A percentile compares a stretch with the other conserved stretches of the same genome.
Evolutionary conservation across 768 basidiomycete species (phyloP).

Genomic region (Kwoniella mangroviensis): DNA sequence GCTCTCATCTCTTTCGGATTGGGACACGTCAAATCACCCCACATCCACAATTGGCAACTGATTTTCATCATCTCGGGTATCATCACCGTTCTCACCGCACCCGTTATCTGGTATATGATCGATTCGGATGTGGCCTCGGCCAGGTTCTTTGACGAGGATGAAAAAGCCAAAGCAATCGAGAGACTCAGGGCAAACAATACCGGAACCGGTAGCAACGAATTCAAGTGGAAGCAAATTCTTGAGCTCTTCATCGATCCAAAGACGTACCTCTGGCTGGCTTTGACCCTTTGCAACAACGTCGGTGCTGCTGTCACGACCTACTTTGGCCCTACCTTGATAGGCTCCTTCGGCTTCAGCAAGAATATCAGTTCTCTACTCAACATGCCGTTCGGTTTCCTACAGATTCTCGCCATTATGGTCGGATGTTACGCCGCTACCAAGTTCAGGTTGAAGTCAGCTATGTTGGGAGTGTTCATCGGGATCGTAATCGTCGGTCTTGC

Average conservation of each 20-base stretch:
- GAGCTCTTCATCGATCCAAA: slow-evolving; percentile 52
- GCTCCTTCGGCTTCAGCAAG: slow-evolving; percentile 40
- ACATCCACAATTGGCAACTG: slow-evolving; percentile 47
- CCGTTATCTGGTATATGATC: slow-evolving; percentile 47
- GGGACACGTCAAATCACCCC: slow-evolving; percentile 43
- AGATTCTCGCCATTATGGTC: slow-evolving; percentile 45
- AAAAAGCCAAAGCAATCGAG: slow-evolving; percentile 51
- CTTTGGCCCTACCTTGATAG: slow-evolving; percentile 44
- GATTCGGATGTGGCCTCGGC: slow-evolving; percentile 46
- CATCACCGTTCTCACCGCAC: slow-evolving; percentile 49
- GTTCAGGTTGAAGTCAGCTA: slow-evolving; percentile 43
- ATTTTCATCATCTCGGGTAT: slow-evolving; percentile 52
- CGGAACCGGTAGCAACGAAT: slow-evolving; percentile 52
- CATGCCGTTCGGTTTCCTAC: slow-evolving; percentile 51
- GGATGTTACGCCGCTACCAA: slow-evolving; percentile 41
- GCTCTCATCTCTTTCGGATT: slow-evolving; percentile 48
- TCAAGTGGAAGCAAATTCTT: slow-evolving; percentile 46
- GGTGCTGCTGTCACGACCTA: slow-evolving; percentile 50
- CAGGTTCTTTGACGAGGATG: slow-evolving; percentile 49
- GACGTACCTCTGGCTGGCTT: slow-evolving; percentile 39
- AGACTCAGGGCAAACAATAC: slow-evolving; percentile 55
- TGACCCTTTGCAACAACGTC: slow-evolving; percentile 44
- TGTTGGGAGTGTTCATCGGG: slow-evolving; percentile 36
- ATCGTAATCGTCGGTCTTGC: slow-evolving; percentile 47
- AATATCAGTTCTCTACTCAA: slow-evolving; percentile 41